Conservation (phyloP, 2,329 filamentous ascomycete genomes). For the Ophioceras dolichostomum region DNA sequence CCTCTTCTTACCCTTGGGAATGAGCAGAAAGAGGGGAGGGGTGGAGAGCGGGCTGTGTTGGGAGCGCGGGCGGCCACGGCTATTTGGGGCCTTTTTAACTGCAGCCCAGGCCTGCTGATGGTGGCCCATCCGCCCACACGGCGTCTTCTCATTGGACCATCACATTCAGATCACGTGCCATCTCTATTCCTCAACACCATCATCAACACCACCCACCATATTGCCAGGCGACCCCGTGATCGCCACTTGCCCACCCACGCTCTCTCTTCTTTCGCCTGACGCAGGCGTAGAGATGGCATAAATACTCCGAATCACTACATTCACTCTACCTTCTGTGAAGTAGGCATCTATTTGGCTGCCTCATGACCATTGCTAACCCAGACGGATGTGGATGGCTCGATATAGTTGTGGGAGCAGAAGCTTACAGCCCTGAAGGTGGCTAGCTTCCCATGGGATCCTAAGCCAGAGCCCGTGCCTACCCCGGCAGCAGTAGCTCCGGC, state of each 20-base stretch:
- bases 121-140: constrained; percentile 4
- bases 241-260: not conserved
- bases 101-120: constrained; percentile 15
- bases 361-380: too few relatives aligned
- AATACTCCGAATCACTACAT: too few relatives aligned
- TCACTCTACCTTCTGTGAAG: too few relatives aligned
- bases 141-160: constrained; percentile 6
- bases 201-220: not conserved
- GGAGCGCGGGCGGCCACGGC: constrained; percentile 5
- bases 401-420: constrained; percentile 87
- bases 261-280: not conserved
- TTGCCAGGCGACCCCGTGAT: not conserved
- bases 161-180: constrained; percentile 1
- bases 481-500: constrained; percentile 7
- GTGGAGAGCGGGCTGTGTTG: constrained; percentile 7
- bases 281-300: constrained; percentile 4
- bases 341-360: too few relatives aligned
- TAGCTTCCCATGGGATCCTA: constrained; percentile 89
- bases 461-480: constrained; percentile 43
- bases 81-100: constrained; percentile 36
- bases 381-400: not conserved
- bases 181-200: not conserved
- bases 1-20: too few relatives aligned
- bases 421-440: constrained; percentile 76
- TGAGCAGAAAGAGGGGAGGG: constrained; percentile 2